A percentile compares a stretch with the other conserved stretches of the same genome.
phyloP scores from a whole-genome alignment of 1,284 basidiomycete genomes.

The Chiua sp. region DNA sequence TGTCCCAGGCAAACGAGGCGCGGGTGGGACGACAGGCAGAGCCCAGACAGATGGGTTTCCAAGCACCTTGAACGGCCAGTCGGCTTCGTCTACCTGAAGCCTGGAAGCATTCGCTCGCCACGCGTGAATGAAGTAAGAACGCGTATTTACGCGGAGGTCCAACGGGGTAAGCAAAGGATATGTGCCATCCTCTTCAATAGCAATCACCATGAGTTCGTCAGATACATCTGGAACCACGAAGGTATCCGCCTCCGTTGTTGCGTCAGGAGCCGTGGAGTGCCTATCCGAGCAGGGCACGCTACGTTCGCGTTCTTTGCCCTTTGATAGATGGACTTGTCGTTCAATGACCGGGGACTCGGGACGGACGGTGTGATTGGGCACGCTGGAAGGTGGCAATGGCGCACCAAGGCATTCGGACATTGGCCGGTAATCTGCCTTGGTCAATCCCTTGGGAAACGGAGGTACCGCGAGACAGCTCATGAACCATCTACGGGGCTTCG shows the following conservation, averaged over 20 bases:
- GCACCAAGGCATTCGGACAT: neutral
- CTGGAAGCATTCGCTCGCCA: constrained; percentile 25
- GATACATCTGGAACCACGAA: constrained; percentile 15
- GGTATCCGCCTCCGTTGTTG: neutral
- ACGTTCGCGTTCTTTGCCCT: constrained; percentile 30
- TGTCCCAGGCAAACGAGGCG: constrained; percentile 14
- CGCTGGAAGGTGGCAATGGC: neutral
- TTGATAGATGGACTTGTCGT: constrained; percentile 1
- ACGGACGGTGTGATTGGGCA: neutral
- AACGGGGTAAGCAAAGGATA: constrained; percentile 22
- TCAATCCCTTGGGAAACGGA: constrained; percentile 24
- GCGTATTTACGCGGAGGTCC: constrained; percentile 25
- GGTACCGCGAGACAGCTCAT: constrained; percentile 28
- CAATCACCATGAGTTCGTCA: constrained; percentile 15
- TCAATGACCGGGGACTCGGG: neutral
- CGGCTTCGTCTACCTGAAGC: constrained; percentile 14
- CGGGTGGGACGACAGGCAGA: neutral
- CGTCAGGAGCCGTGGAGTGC: neutral
- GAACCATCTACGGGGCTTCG: constrained; percentile 10
- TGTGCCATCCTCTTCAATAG: constrained; percentile 20
- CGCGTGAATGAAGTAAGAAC: constrained; percentile 27
- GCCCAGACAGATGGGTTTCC: constrained; percentile 12
- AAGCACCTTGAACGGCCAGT: constrained; percentile 2
- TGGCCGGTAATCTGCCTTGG: constrained; percentile 26
- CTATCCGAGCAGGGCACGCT: neutral